phyloP scores from a whole-genome alignment of 257 asterid genomes.

The Ilex asprella region DNA sequence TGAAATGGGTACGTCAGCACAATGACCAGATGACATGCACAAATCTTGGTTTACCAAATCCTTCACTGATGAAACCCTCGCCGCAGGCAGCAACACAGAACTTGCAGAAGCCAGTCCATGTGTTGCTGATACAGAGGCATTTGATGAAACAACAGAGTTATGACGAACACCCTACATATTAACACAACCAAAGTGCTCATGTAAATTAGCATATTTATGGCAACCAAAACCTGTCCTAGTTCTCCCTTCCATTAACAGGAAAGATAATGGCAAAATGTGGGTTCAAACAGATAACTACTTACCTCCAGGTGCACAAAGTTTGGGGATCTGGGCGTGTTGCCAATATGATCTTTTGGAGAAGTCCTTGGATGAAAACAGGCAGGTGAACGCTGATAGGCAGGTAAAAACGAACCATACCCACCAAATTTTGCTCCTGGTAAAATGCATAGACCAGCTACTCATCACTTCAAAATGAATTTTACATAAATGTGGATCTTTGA shows the following conservation, averaged over 20 bases:
- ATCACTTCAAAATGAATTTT: constrained; percentile 14
- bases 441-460: constrained; percentile 26
- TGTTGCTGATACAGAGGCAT: constrained; percentile 49
- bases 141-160: constrained; percentile 41
- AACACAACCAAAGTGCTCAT: constrained; percentile 29
- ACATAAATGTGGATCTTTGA: constrained; percentile 9
- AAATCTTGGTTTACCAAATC: constrained; percentile 17
- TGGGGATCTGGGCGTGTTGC: constrained; percentile 44
- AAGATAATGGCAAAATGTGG: neutral
- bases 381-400: constrained; percentile 80
- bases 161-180: constrained; percentile 59
- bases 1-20: constrained; percentile 37
- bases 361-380: constrained; percentile 55
- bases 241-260: too few relatives aligned
- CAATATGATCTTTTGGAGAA: constrained; percentile 44
- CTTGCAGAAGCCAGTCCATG: constrained; percentile 31
- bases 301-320: constrained; percentile 64
- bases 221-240: neutral
- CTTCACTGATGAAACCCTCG: constrained; percentile 6
- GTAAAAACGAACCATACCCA: constrained; percentile 95
- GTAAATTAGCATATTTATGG: constrained; percentile 13
- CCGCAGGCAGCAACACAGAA: constrained; percentile 7
- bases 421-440: constrained; percentile 90
- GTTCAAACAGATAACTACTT: constrained; percentile 12
- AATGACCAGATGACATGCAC: constrained; percentile 25